phyloP scores from a whole-genome alignment of 2,329 filamentous ascomycete species.

The Dryadomyces sulphureus region DNA sequence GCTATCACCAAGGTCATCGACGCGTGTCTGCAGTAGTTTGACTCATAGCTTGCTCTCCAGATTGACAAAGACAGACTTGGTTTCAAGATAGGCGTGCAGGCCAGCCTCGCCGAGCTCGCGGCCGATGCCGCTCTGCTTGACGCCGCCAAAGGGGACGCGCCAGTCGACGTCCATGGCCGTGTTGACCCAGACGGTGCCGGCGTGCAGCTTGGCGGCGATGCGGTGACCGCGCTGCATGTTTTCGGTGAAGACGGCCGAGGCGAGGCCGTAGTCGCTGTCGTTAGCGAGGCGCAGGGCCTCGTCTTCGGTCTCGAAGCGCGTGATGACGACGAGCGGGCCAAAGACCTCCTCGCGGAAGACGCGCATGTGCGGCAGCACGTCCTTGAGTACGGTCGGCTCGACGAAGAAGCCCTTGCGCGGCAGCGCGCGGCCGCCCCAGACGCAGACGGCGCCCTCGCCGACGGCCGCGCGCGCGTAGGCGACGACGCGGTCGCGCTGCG shows the following conservation, averaged over 20 bases:
- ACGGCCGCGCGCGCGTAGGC: conserved; percentile 42
- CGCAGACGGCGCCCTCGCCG: conserved; percentile 38
- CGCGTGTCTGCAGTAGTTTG: neutral
- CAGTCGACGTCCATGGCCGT: neutral
- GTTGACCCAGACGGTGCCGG: conserved; percentile 32
- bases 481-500: conserved; percentile 47
- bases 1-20: neutral
- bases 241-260: conserved; percentile 38
- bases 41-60: neutral
- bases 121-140: conserved; percentile 45
- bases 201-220: conserved; percentile 4
- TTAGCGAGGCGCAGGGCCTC: conserved; percentile 35
- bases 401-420: conserved; percentile 10
- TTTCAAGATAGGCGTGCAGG: conserved; percentile 25
- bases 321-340: conserved; percentile 41
- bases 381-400: conserved; percentile 11
- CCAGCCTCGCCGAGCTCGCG: conserved; percentile 29
- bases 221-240: conserved; percentile 30
- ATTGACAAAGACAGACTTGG: conserved; percentile 17
- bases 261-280: conserved; percentile 40
- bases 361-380: conserved; percentile 10
- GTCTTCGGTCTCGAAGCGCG: conserved; percentile 33
- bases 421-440: neutral
- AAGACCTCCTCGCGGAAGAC: conserved; percentile 40
- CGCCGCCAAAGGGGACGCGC: conserved; percentile 19